phyloP scores from a whole-genome alignment of 495 filamentous ascomycete genomes.

The Cryomyces minteri region DNA sequence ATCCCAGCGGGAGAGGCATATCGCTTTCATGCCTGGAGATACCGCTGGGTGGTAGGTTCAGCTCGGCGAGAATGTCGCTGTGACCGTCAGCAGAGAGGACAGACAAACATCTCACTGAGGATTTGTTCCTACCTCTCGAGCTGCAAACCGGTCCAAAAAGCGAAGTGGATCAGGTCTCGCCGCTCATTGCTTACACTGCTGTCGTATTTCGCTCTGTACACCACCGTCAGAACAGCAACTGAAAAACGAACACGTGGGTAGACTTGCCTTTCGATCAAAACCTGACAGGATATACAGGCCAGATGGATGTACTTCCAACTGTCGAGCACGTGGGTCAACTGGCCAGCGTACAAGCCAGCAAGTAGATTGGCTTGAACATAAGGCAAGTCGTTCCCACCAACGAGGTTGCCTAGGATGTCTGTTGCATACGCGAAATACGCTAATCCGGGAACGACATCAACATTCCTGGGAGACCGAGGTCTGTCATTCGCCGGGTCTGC shows the following conservation, averaged over 20 bases:
- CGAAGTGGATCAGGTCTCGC: slow-evolving; percentile 44
- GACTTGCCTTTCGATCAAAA: slow-evolving; percentile 45
- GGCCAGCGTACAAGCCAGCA: slow-evolving; percentile 71
- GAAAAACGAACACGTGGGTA: not conserved
- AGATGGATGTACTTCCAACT: slow-evolving; percentile 76
- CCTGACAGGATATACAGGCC: slow-evolving; percentile 57
- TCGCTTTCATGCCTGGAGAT: slow-evolving; percentile 14
- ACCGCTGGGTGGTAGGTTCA: slow-evolving; percentile 45
- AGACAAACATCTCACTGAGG: slow-evolving; percentile 22
- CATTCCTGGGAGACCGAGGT: slow-evolving; percentile 28
- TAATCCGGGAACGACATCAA: slow-evolving; percentile 78
- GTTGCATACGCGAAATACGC: slow-evolving; percentile 80
- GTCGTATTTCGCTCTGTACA: slow-evolving; percentile 1
- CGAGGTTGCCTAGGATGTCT: slow-evolving; percentile 67
- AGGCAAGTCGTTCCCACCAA: slow-evolving; percentile 56
- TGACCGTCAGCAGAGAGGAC: no score
- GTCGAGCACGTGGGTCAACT: slow-evolving; percentile 70
- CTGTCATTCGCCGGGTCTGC: not conserved
- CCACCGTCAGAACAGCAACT: not conserved
- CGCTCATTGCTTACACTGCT: slow-evolving; percentile 1
- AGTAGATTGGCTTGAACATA: slow-evolving; percentile 77
- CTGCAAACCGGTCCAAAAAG: slow-evolving; percentile 89
- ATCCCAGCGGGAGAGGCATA: not conserved
- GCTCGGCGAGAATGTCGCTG: slow-evolving; percentile 83
- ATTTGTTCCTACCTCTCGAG: slow-evolving; percentile 42